A percentile compares a stretch with the other conserved stretches of the same genome.
phyloP scores from a whole-genome alignment of 2,329 filamentous ascomycete genomes.

The Ilyonectria mors-panacis region DNA sequence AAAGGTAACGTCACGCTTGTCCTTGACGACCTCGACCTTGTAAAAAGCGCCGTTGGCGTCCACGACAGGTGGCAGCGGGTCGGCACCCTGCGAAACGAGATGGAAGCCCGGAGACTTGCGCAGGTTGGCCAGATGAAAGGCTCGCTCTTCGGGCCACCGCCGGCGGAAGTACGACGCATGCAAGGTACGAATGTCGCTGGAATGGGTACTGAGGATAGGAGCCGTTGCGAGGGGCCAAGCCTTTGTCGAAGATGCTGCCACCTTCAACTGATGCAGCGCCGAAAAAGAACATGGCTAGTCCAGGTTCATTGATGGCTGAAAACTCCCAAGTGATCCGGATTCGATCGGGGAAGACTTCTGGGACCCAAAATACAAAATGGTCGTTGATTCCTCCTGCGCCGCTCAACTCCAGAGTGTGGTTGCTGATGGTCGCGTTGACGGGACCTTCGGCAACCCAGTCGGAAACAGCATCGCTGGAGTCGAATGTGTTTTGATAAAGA shows the following conservation, averaged over 20 bases:
- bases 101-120: constrained; percentile 44
- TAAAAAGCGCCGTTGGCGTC: constrained; percentile 41
- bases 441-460: constrained; percentile 42
- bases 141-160: constrained; percentile 44
- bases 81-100: constrained; percentile 43
- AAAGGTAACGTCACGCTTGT: constrained; percentile 36
- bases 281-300: constrained; percentile 44
- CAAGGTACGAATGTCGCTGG: constrained; percentile 41
- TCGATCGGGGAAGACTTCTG: constrained; percentile 41
- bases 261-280: constrained; percentile 38
- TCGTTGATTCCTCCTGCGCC: constrained; percentile 34
- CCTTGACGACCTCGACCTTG: constrained; percentile 42
- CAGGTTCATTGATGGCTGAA: constrained; percentile 35
- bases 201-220: constrained; percentile 46
- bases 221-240: constrained; percentile 38
- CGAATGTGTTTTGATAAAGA: constrained; percentile 41
- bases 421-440: constrained; percentile 35
- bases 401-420: constrained; percentile 42
- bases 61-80: constrained; percentile 39
- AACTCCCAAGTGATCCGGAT: constrained; percentile 47
- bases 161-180: constrained; percentile 46
- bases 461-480: constrained; percentile 30
- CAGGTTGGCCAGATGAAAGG: constrained; percentile 42
- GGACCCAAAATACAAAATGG: constrained; percentile 44
- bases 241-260: constrained; percentile 43